Evolutionary conservation across 768 basidiomycete genomes (phyloP), one percentile per base, ranked within the genome.

Genomic region (Mycena latifolia): DNA sequence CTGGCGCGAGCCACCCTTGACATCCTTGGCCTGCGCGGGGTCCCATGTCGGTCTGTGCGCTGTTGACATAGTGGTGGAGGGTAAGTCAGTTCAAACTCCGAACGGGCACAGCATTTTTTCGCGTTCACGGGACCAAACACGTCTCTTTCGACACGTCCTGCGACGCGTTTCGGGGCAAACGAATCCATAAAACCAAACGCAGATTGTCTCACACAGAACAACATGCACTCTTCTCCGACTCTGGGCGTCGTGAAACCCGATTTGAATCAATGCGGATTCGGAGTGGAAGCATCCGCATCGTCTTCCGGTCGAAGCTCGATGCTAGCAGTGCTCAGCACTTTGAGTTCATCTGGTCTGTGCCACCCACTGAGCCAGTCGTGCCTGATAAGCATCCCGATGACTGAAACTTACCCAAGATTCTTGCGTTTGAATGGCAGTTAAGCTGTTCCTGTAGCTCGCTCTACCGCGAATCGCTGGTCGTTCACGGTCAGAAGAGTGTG

Each of bases 11-110:
- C 94, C 95, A 5, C 93, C 92, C 76, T 94, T 95, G 66, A 95
- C 90, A 79, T 98, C 95, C 72, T 89, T 89, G 35, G 94, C 97
- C 78, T 96, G 94, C 0, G 96, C 96, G 2, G 97, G 97, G 70
- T 96, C 94, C 96, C 96, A 99, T 88, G 94, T 96, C 72, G 94
- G 94, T 80, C 94, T 89, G 77, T 96, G 94, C 5, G 93, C 93
- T 82, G 93, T 95, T 57, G 94, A 95, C 93, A 94, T 94, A 31
- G 51, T 61, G 50, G 25, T 27, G 11, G 20, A 27, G 55, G 62
- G 55, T 20, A 24, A 18, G 33, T 35, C 33, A 39, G 10, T 65
- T 59, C 25, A 52, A 54, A 48, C 52, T 60, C 64, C 57, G 51
- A 22, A 0, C 3, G 17, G 33, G 33, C 33, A 35, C 33, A 35